phyloP scores from a whole-genome alignment of 2,329 filamentous ascomycete species.

The Pleomassaria siparia region DNA sequence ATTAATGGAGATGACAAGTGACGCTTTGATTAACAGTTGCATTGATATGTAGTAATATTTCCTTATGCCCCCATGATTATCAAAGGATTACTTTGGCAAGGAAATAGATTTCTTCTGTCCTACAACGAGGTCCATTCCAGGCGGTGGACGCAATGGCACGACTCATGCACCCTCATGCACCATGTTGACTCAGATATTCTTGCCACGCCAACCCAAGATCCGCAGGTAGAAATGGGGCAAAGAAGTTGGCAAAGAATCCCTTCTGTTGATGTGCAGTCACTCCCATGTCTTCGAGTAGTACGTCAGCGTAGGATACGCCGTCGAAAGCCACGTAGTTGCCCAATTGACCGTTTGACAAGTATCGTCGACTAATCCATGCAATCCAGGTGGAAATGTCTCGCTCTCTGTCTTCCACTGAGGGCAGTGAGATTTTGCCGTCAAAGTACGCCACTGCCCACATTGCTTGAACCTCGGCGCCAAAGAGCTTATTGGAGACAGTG shows the following conservation, averaged over 20 bases:
- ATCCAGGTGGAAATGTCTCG: slow-evolving; percentile 7
- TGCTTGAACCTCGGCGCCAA: slow-evolving; percentile 17
- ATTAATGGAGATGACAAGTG: no score
- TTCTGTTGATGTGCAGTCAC: slow-evolving; percentile 3
- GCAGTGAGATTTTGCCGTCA: slow-evolving; percentile 6
- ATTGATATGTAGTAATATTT: no score
- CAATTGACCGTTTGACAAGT: slow-evolving; percentile 10
- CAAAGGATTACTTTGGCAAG: no score
- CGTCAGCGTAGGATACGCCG: slow-evolving; percentile 10
- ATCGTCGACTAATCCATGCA: slow-evolving; percentile 8
- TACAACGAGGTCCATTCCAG: background rate
- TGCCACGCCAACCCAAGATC: slow-evolving; percentile 13
- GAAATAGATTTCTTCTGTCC: no score
- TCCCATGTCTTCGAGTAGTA: slow-evolving; percentile 11
- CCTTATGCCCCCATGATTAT: no score
- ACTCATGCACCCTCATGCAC: background rate
- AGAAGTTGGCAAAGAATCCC: slow-evolving; percentile 4
- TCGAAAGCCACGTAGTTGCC: slow-evolving; percentile 10
- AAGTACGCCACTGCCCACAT: slow-evolving; percentile 20
- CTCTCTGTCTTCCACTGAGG: slow-evolving; percentile 8
- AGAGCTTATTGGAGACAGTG: slow-evolving; percentile 9
- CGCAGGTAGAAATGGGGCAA: slow-evolving; percentile 2
- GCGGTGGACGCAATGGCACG: background rate
- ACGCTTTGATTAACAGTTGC: no score
- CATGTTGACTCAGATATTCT: slow-evolving; percentile 4